Evolutionary conservation across 2,329 filamentous ascomycete species (phyloP), one percentile per base, ranked within the genome.

Genomic region (Colletotrichum godetiae): DNA sequence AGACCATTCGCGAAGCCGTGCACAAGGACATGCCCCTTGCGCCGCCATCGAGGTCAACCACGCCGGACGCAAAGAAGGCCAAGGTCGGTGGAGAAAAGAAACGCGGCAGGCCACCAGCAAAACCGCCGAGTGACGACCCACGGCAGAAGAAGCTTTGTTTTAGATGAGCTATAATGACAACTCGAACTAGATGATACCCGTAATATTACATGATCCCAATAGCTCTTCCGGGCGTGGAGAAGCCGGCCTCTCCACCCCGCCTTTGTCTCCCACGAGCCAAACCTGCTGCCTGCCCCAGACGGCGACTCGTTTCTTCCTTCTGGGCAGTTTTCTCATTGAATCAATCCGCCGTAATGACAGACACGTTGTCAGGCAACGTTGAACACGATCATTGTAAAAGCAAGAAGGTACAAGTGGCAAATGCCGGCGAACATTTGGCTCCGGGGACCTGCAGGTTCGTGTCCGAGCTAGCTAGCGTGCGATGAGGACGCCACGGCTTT

Each of bases 1-100:
- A 94, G 78, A 94, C 95, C 0, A 98, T 99, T 77, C 92, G 92
- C 58, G 94, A 98, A 78, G 93, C 91, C 0, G 92, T 97, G 1
- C 92, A 94, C 70, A 87, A 87, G 68, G 82, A 87, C 73, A 79
- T 79, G 61, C 63, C 79, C 33, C 69, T 78, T 75, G 58, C 53
- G 11, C 27, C 73, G 60, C 19, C 62, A 46, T 65, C 78, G 42
- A 65, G 76, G 58, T 58, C 57, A 66, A 49, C 76, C 76, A 83
- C 82, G 3, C 80, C 83, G 1, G 81, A 84, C 7, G 76, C 77
- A 3, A 87, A 86, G 75, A 83, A 79, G 62, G 59, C 79, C 1
- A 85, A 81, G 64, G 46, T 58, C 2, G 68, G 56, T 24, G 49
- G 73, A 11, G 77, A 79, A 15, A 86, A 81, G 79, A 88, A 84